Evolutionary conservation across 306 rosid genomes (phyloP).

Genomic region (Hippophae gyantsensis): DNA sequence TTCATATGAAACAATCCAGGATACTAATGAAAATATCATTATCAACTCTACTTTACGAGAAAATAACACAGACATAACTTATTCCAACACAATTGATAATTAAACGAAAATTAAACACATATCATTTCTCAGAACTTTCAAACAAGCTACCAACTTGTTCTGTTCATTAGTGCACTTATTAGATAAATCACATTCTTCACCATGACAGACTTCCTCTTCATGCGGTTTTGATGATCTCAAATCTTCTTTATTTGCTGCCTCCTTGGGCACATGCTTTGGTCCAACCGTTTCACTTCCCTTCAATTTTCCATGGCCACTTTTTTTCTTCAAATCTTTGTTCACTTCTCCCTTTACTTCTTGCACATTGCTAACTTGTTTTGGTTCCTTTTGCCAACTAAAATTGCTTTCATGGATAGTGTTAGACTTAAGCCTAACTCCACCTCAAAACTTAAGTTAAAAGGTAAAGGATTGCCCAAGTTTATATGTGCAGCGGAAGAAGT

Average conservation of each 20-base stretch:
- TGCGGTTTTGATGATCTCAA: constrained; percentile 1
- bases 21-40: background rate
- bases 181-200: constrained; percentile 39
- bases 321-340: background rate
- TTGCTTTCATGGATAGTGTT: constrained; percentile 5
- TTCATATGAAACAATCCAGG: too few relatives aligned
- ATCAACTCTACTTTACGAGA: background rate
- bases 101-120: constrained; percentile 5
- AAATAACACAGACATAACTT: background rate
- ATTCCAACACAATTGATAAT: background rate
- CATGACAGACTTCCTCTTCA: constrained; percentile 19
- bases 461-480: too few relatives aligned
- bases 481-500: too few relatives aligned
- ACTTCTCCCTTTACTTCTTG: constrained; percentile 12
- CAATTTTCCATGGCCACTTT: background rate
- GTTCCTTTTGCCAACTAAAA: background rate
- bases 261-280: constrained; percentile 14
- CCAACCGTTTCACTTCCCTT: constrained; percentile 5
- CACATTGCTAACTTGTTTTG: background rate
- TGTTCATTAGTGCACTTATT: constrained; percentile 29
- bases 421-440: too few relatives aligned
- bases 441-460: too few relatives aligned
- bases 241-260: constrained; percentile 16
- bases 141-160: constrained; percentile 35
- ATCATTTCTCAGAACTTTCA: constrained; percentile 50